Base-by-base conservation (phyloP, 768 basidiomycete species). In the Candolleomyces aberdarensis region DNA sequence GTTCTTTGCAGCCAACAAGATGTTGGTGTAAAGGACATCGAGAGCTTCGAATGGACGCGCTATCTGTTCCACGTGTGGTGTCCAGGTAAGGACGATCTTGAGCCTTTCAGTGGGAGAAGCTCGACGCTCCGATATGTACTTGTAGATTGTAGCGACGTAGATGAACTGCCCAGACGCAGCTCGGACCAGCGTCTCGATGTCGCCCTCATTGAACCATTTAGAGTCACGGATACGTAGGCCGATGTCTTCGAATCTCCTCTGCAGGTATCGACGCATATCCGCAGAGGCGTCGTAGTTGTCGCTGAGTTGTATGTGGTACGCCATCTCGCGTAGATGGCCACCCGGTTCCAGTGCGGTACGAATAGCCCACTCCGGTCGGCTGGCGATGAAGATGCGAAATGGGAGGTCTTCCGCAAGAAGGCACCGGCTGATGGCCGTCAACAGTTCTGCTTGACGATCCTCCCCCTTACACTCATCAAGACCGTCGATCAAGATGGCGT, bases 131-230 rank as follows among this genome's bases (percentile, higher is more conserved):
- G 31, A 17, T 13, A 59, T n/a, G 49, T 39, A 59, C 41, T 39
- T 50, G 26, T 40, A 19, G 5, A 43, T 31, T 5, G 58, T 59
- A 0, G 58, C 49, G 17, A 47, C 58, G 29, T 59, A 59, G n/a
- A 59, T 59, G 39, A 59, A 59, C 49, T 59, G 58, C 7, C 58
- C 58, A 14, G 58, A 59, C 22, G 58, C 47, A 17, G n/a, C 32
- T 14, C 19, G 26, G n/a, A 59, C 58, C 5, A 59, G 41, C 3
- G 11, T 52, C n/a, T 13, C 20, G 13, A 59, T 40, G 5, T 26
- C 49, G 2, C 50, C 20, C 19, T 50, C 36, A 2, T n/a, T 29
- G 17, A 49, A 49, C 58, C 58, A 59, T 13, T 20, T 39, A 22
- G n/a, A 47, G 10, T 20, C 7, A 43, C 32, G 7, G 32, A 36